A percentile compares a stretch with the other conserved stretches of the same genome.
Evolutionary conservation across 2,329 filamentous ascomycete genomes (phyloP).

Genomic region (Phyllosticta citrichinensis): DNA sequence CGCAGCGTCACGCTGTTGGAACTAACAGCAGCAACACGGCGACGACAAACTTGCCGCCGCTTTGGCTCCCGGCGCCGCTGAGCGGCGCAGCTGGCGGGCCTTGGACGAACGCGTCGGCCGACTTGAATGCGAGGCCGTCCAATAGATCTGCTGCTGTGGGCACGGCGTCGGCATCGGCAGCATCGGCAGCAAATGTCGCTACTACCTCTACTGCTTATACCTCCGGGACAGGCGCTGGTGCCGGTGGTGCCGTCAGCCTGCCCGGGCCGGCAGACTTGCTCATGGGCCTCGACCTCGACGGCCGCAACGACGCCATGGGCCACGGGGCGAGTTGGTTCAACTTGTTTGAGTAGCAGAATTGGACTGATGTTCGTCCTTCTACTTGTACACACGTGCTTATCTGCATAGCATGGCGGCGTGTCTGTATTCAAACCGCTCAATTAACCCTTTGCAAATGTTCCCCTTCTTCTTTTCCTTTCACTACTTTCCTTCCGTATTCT

Average conservation of each 20-base stretch:
- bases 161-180: background rate
- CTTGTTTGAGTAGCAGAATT: background rate
- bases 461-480: background rate
- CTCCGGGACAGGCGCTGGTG: background rate
- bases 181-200: background rate
- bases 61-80: slow-evolving; percentile 8
- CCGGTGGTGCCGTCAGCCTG: slow-evolving; percentile 20
- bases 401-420: no score
- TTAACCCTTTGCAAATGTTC: no score
- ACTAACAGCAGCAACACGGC: background rate
- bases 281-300: slow-evolving; percentile 18
- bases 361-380: background rate
- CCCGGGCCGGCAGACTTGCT: slow-evolving; percentile 25
- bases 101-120: background rate
- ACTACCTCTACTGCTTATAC: background rate
- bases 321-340: background rate
- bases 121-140: background rate
- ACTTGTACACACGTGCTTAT: no score
- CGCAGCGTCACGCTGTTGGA: slow-evolving; percentile 8
- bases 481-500: background rate
- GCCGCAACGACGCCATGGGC: slow-evolving; percentile 1
- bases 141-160: background rate
- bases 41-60: slow-evolving; percentile 1
- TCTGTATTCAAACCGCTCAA: no score
- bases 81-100: background rate